Evolutionary conservation across 1,284 basidiomycete species (phyloP), one percentile per base, ranked within the genome.

Genomic region (Cryptococcus deneoformans): DNA sequence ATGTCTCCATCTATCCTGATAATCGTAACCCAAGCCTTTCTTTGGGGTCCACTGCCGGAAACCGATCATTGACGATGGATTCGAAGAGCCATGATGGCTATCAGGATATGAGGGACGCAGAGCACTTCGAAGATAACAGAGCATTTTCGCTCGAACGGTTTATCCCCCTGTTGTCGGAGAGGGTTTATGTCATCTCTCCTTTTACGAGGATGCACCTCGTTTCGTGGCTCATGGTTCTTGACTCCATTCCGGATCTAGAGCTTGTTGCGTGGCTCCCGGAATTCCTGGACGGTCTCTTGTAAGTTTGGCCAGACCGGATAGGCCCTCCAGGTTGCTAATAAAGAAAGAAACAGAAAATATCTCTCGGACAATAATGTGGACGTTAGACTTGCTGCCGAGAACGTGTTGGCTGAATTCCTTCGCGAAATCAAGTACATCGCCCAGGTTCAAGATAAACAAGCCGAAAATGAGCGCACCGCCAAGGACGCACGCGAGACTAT

Each of bases 211-310:
- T 90, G 75, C 99, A 95, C 74, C 84, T 99, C 36, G 91, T 97
- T 45, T 90, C 90, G 8, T 99, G 96, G 96, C 90, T 99, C 61
- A 91, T 86, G 49, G 90, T 97, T 1, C 84, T 99, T 43, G 93
- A 98, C 72, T 96, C 93, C 5, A 91, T 99, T 1, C 96, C 96
- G 1, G 94, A 99, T 72, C 81, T 99, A 51, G 94, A 99, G 74
- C 83, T 99, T 24, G 89, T 99, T 51, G 87, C 89, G 36, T 96
- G 91, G 78, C 84, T 99, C 14, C 95, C 96, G 0, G 87, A 95
- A 67, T 96, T 99, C 73, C 79, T 99, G 44, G 93, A 97, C 64
- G 94, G 92, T 3, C 82, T 99, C 46, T 72, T 97, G 91, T 93
- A 64, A 80, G 89, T 83, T 2, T 20, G 20, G 20, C 20, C 20